These are phyloP conservation scores for Parietaria judaica DNA, from an alignment of 306 rosid species.

Conservation along the genomic window DNA sequence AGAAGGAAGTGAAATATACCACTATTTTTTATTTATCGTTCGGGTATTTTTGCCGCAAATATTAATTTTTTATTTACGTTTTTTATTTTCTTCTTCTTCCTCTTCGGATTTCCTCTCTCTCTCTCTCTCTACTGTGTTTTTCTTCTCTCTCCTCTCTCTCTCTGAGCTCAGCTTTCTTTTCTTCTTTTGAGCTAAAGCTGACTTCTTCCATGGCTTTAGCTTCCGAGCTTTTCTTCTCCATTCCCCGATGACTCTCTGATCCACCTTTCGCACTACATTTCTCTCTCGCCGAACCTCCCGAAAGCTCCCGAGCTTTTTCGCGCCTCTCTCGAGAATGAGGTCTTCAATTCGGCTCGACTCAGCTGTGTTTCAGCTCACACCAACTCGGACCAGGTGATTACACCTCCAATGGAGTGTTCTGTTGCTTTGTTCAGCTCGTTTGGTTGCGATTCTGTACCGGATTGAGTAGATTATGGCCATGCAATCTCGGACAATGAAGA, in stretches of 20 bases:
- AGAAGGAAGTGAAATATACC: no score
- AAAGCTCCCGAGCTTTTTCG: constrained; percentile 9
- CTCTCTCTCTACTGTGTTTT: constrained; percentile 13
- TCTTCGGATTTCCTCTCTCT: constrained; percentile 34
- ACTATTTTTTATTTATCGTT: no score
- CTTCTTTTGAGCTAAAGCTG: constrained; percentile 25
- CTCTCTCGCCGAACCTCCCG: constrained; percentile 2
- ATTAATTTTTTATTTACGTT: no score
- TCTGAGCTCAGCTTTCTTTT: background rate
- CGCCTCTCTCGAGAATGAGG: constrained; percentile 34
- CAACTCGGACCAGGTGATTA: constrained; percentile 81
- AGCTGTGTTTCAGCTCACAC: constrained; percentile 88
- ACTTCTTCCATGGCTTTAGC: constrained; percentile 15
- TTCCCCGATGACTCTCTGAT: constrained; percentile 15
- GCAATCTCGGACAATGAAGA: constrained; percentile 8
- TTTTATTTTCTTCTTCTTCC: background rate
- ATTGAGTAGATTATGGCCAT: constrained; percentile 8
- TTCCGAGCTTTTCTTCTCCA: constrained; percentile 13
- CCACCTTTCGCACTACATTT: constrained; percentile 20
- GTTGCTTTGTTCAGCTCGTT: background rate
- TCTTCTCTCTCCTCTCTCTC: constrained; percentile 21
- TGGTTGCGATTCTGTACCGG: constrained; percentile 13
- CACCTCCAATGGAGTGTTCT: constrained; percentile 1
- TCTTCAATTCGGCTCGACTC: constrained; percentile 71
- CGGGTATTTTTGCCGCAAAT: no score